phyloP scores from a whole-genome alignment of 495 filamentous ascomycete species.

The Daldinia childiae region DNA sequence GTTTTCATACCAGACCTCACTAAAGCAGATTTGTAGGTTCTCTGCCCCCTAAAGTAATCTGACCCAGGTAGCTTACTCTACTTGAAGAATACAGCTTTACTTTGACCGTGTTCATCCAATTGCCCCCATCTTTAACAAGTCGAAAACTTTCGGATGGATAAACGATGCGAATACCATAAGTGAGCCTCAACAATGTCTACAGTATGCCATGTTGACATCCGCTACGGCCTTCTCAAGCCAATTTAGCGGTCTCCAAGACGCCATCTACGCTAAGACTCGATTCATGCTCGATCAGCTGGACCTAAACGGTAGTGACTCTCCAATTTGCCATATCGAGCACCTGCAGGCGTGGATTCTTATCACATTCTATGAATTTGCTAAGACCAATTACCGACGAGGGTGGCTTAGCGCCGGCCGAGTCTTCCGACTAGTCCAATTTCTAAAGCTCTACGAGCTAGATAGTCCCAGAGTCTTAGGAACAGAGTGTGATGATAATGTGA shows the following conservation, averaged over 20 bases:
- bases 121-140: slow-evolving; percentile 63
- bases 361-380: slow-evolving; percentile 63
- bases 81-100: slow-evolving; percentile 56
- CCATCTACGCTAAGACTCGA: slow-evolving; percentile 59
- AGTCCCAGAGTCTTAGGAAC: slow-evolving; percentile 35
- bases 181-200: slow-evolving; percentile 54
- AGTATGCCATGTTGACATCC: slow-evolving; percentile 66
- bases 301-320: slow-evolving; percentile 34
- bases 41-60: slow-evolving; percentile 26
- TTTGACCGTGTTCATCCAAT: slow-evolving; percentile 67
- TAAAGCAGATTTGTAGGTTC: slow-evolving; percentile 56
- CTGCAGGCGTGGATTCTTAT: slow-evolving; percentile 66
- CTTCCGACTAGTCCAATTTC: slow-evolving; percentile 62
- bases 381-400: slow-evolving; percentile 56
- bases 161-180: slow-evolving; percentile 17
- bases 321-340: slow-evolving; percentile 53
- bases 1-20: slow-evolving; percentile 51
- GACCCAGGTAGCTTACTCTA: slow-evolving; percentile 18
- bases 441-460: slow-evolving; percentile 62
- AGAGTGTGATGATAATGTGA: slow-evolving; percentile 37
- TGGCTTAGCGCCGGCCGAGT: slow-evolving; percentile 65
- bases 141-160: slow-evolving; percentile 39
- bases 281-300: slow-evolving; percentile 57
- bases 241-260: slow-evolving; percentile 57
- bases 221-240: slow-evolving; percentile 63